These are phyloP conservation scores for Esteya vermicola DNA, from an alignment of 2,329 filamentous ascomycete genomes.

Conservation along the genomic window DNA sequence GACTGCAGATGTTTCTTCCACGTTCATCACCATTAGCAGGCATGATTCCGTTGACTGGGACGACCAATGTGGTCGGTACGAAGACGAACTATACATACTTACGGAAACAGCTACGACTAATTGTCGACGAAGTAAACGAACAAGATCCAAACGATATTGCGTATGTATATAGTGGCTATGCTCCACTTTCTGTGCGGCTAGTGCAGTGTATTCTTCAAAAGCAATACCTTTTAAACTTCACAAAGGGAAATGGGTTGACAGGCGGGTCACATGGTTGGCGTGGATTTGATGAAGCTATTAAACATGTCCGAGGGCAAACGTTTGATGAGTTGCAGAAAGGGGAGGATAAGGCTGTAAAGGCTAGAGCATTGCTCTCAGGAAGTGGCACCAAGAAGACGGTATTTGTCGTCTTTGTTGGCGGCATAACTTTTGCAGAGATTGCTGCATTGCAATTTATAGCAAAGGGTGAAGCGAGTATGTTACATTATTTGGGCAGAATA, in stretches of 20 bases:
- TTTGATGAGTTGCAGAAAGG: slow-evolving; percentile 89
- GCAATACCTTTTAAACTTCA: slow-evolving; percentile 59
- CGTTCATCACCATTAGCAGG: slow-evolving; percentile 64
- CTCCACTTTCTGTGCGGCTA: slow-evolving; percentile 77
- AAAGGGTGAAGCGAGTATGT: slow-evolving; percentile 58
- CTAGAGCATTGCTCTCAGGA: slow-evolving; percentile 68
- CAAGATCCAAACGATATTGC: slow-evolving; percentile 86
- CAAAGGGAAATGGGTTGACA: slow-evolving; percentile 34
- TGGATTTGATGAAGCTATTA: slow-evolving; percentile 84
- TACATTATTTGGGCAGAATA: neutral
- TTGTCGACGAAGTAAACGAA: slow-evolving; percentile 94
- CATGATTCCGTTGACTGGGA: slow-evolving; percentile 61
- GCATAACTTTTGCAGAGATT: slow-evolving; percentile 91
- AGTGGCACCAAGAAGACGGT: slow-evolving; percentile 66
- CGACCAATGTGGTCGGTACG: slow-evolving; percentile 35
- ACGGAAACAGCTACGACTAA: slow-evolving; percentile 73
- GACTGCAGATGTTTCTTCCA: slow-evolving; percentile 71
- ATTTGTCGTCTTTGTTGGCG: slow-evolving; percentile 95
- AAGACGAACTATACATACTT: slow-evolving; percentile 87
- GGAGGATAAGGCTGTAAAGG: slow-evolving; percentile 83
- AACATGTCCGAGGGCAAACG: slow-evolving; percentile 73
- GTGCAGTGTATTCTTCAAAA: slow-evolving; percentile 92
- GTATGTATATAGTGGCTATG: slow-evolving; percentile 97
- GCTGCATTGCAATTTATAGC: slow-evolving; percentile 85
- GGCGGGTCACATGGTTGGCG: slow-evolving; percentile 69